A percentile compares a stretch with the other conserved stretches of the same genome.
These are phyloP conservation scores for Tylopilus felleus DNA, from an alignment of 768 basidiomycete species.

Conservation along the genomic window DNA sequence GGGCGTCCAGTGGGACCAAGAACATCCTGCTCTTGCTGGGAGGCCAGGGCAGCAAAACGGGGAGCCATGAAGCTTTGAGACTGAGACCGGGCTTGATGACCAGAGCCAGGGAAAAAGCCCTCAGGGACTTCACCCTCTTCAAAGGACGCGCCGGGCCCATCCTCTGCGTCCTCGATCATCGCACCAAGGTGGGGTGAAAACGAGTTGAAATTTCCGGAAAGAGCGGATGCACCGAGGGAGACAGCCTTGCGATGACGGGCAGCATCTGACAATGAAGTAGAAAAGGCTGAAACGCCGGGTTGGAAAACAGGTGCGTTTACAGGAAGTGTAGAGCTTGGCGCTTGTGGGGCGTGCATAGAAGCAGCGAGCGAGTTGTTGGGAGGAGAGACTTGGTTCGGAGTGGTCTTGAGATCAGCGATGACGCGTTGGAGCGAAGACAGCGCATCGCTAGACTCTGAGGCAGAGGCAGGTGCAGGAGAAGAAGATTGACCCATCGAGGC, in stretches of 20 bases:
- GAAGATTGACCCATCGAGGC: slow-evolving; percentile 38
- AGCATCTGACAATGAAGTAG: slow-evolving; percentile 44
- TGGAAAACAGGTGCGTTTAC: slow-evolving; percentile 72
- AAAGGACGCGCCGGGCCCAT: slow-evolving; percentile 45
- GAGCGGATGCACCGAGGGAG: slow-evolving; percentile 59
- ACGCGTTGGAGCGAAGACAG: slow-evolving; percentile 87
- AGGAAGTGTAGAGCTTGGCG: slow-evolving; percentile 48
- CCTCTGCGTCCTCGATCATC: slow-evolving; percentile 82
- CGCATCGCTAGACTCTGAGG: slow-evolving; percentile 70
- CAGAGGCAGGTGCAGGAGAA: slow-evolving; percentile 47
- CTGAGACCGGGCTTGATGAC: slow-evolving; percentile 70
- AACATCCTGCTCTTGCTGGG: slow-evolving; percentile 61
- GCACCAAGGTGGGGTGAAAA: slow-evolving; percentile 79
- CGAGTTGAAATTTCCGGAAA: slow-evolving; percentile 60
- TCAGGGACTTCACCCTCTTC: slow-evolving; percentile 84
- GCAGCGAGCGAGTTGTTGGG: slow-evolving; percentile 38
- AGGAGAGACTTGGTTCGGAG: slow-evolving; percentile 46
- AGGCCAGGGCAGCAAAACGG: slow-evolving; percentile 78
- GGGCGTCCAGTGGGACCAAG: slow-evolving; percentile 78
- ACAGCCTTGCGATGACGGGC: slow-evolving; percentile 80
- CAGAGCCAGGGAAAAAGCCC: slow-evolving; percentile 42
- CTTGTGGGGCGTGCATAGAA: slow-evolving; percentile 49
- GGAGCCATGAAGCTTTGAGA: slow-evolving; percentile 87
- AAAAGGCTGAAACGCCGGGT: slow-evolving; percentile 59
- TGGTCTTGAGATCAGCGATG: slow-evolving; percentile 90